Evolutionary conservation across 2,329 filamentous ascomycete species (phyloP).

Genomic region (Cordyceps cicadae): DNA sequence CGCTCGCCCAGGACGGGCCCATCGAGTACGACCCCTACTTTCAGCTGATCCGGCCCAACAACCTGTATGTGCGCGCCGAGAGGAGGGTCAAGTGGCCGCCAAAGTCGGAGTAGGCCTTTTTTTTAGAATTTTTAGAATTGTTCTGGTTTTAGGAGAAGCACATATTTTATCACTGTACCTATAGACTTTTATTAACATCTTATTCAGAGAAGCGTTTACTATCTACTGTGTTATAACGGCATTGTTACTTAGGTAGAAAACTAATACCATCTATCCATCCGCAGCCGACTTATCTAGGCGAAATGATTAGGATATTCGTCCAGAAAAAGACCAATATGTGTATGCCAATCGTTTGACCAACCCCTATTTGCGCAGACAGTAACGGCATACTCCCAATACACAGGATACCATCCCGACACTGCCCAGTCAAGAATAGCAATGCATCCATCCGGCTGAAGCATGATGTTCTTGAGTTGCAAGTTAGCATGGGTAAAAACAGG

Average conservation of each 20-base stretch:
- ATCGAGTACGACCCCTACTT: conserved; percentile 54
- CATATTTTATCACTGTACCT: too few species aligned
- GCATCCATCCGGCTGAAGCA: background rate
- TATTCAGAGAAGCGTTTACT: too few species aligned
- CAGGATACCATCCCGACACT: conserved; percentile 3
- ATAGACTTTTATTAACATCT: too few species aligned
- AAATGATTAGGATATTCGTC: conserved; percentile 4
- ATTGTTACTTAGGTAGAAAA: too few species aligned
- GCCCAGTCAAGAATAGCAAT: conserved; percentile 8
- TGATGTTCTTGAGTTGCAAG: conserved; percentile 8
- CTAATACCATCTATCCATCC: conserved; percentile 4
- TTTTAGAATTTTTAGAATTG: too few species aligned
- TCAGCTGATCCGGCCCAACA: conserved; percentile 47
- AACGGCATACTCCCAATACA: conserved; percentile 8
- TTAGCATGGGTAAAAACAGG: conserved; percentile 8
- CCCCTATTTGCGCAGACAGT: background rate
- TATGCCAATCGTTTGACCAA: conserved; percentile 6
- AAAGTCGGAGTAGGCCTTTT: conserved; percentile 11
- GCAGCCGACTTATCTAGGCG: conserved; percentile 5
- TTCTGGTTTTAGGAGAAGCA: too few species aligned
- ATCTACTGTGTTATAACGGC: too few species aligned
- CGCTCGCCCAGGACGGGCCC: conserved; percentile 37
- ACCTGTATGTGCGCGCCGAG: conserved; percentile 44
- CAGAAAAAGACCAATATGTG: conserved; percentile 1
- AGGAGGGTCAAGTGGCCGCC: conserved; percentile 41